Evolutionary conservation across 345 rosid species (phyloP).

Genomic region (Hypericum androsaemum): DNA sequence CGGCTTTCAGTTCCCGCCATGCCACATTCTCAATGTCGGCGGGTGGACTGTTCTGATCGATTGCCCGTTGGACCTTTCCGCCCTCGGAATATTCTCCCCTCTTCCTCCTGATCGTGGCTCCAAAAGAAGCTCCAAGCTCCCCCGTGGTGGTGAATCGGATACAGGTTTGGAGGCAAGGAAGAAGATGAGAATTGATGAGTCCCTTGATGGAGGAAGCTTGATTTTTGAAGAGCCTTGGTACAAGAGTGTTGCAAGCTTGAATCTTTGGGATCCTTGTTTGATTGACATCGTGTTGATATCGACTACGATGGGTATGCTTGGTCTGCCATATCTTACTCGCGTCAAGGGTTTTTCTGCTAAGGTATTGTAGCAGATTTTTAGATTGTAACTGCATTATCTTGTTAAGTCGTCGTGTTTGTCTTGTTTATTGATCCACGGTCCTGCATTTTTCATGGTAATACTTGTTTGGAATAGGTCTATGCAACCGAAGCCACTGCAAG

Average conservation of each 20-base stretch:
- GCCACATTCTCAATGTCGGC: conserved; percentile 45
- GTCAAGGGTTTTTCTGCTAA: conserved; percentile 56
- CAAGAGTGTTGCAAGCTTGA: conserved; percentile 59
- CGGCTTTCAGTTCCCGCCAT: conserved; percentile 58
- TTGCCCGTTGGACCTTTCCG: conserved; percentile 72
- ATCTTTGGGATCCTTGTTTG: conserved; percentile 68
- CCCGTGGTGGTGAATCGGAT: conserved; percentile 14
- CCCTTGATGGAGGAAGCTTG: conserved; percentile 33
- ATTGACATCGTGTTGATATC: conserved; percentile 70
- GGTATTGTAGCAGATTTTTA: conserved; percentile 25
- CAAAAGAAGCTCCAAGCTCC: conserved; percentile 16
- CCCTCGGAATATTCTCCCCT: conserved; percentile 57
- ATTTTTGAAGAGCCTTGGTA: conserved; percentile 69
- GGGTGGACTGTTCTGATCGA: conserved; percentile 69
- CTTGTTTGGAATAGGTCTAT: conserved; percentile 40
- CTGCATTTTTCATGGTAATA: conserved; percentile 17
- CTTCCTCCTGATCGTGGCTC: conserved; percentile 23
- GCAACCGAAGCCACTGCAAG: conserved; percentile 64
- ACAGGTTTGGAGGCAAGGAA: conserved; percentile 21
- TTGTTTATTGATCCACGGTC: not conserved
- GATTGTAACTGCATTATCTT: not conserved
- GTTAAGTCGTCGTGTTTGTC: not conserved
- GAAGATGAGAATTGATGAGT: conserved; percentile 33
- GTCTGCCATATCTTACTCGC: conserved; percentile 68
- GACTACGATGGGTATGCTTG: conserved; percentile 73